Base-by-base conservation (phyloP, 495 filamentous ascomycete species). In the Neurospora pannonica region DNA sequence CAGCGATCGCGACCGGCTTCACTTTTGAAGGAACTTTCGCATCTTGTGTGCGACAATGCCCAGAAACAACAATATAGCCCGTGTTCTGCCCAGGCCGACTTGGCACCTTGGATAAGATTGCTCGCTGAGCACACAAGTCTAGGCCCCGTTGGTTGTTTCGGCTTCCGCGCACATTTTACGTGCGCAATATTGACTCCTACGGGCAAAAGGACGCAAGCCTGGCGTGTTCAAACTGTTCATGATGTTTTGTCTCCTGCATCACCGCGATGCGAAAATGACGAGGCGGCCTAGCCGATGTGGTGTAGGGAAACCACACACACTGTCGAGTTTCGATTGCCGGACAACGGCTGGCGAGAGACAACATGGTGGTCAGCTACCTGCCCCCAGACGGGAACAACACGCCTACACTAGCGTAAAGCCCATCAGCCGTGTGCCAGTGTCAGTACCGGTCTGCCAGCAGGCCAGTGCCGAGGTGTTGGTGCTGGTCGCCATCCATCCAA, bases 51-150 rank as follows among this genome's bases (percentile, higher is more conserved):
- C 75, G 74, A 77, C 78, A 77, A 74, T 71, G 79, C 79, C 78
- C 76, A 80, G 79, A 78, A 40, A 72, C 75, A 78, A 76, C 71
- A 69, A 76, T 78, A 78, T 76, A 70, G 46, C 71, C 38, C 36
- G 70, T 74, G 73, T 72, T 67, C 73, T 36, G 74, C 28, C 76
- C 71, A 79, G 70, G 28, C 40, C 70, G 17, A 39, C 80, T 81
- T 80, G 78, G 80, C 80, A 79, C 79, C 77, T 80, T 79, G 80
- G 74, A 77, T 76, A 74, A 81, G 75, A 79, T 78, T 80, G 74
- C 69, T 76, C 77, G 75, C 74, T 62, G 79, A 79, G 60, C 71
- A 73, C 42, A 67, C 70, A 54, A 13, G 67, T 67, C 28, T 67
- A 36, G 54, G 28, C 54, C 24, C 48, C 21, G 13, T 67, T 67